These are phyloP conservation scores for Penicillium fimorum DNA, from an alignment of 495 filamentous ascomycete genomes.

Conservation along the genomic window DNA sequence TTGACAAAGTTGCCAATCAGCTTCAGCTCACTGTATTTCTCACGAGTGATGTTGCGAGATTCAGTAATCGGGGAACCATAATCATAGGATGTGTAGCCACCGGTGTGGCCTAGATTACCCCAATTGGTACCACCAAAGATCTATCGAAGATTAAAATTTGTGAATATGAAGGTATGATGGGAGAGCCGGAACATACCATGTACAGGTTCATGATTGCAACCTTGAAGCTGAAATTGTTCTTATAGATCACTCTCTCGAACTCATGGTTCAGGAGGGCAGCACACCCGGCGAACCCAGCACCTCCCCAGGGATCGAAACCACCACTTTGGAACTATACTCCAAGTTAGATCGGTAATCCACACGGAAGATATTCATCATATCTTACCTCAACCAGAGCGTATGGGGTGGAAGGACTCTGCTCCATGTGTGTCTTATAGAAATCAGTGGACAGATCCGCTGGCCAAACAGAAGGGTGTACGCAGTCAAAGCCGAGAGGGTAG, in stretches of 20 bases:
- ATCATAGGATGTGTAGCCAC: constrained; percentile 73
- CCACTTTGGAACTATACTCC: constrained; percentile 64
- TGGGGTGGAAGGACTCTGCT: constrained; percentile 63
- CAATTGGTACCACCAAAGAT: constrained; percentile 78
- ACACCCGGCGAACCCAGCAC: constrained; percentile 64
- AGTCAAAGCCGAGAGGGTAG: constrained; percentile 69
- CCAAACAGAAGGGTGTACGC: constrained; percentile 53
- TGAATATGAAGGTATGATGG: background rate
- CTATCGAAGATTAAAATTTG: constrained; percentile 32
- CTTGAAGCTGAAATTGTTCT: constrained; percentile 69
- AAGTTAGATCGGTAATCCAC: constrained; percentile 13
- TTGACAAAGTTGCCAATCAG: constrained; percentile 70
- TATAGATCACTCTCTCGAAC: constrained; percentile 77
- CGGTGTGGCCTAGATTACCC: constrained; percentile 74
- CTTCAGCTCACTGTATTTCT: constrained; percentile 80
- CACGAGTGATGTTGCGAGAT: constrained; percentile 60
- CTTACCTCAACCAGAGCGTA: constrained; percentile 64
- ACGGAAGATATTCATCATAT: background rate
- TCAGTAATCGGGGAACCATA: constrained; percentile 69
- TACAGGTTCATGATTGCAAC: constrained; percentile 63
- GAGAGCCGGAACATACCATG: constrained; percentile 51
- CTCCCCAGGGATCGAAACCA: constrained; percentile 75
- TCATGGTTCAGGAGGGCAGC: constrained; percentile 61
- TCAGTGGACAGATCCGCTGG: constrained; percentile 47
- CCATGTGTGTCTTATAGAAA: constrained; percentile 47